Evolutionary conservation across 2,329 filamentous ascomycete species (phyloP), one percentile per base, ranked within the genome.

Genomic region (Cladorrhinum sp.): DNA sequence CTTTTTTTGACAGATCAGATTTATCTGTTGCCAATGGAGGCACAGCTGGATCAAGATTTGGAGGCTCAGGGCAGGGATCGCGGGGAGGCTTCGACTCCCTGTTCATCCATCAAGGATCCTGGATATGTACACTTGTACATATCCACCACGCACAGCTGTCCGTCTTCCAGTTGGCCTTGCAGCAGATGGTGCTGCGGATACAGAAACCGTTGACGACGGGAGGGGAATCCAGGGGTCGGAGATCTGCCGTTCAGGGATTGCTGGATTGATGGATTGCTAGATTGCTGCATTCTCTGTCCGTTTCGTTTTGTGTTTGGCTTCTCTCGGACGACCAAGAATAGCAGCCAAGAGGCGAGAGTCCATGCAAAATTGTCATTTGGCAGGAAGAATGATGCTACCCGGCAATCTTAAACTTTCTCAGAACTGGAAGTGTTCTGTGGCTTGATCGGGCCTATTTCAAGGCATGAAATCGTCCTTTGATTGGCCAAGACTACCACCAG

Each of bases 391-490:
- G 12, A 14, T 33, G 55, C 8, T 20, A 58, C 21, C 46, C 5
- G 26, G 14, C 24, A 18, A 21, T 33, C 21, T n/a, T n/a, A n/a
- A 21, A 26, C 18, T 18, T 5, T 42, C 10, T 42, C 5, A 42
- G 36, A n/a, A 42, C 36, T 12, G 14, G 36, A 42, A 42, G n/a
- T n/a, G n/a, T n/a, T n/a, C n/a, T 56, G 59, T 59, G 59, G 52
- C 62, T 59, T 56, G 42, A 61, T 63, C 59, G 59, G 59, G 58
- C 61, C 61, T 63, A 63, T 60, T 63, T 52, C 36, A 9, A 18
- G n/a, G n/a, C n/a, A 46, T 16, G 36, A 46, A 21, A 16, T 46
- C 42, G 16, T 16, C 10, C n/a, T 3, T 20, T 36, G 9, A 36
- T 36, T 36, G 33, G 33, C 12, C 14, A 9, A 16, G 33, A 36